phyloP scores from a whole-genome alignment of 108 stramenopile species.

The Cyclotella cryptica region DNA sequence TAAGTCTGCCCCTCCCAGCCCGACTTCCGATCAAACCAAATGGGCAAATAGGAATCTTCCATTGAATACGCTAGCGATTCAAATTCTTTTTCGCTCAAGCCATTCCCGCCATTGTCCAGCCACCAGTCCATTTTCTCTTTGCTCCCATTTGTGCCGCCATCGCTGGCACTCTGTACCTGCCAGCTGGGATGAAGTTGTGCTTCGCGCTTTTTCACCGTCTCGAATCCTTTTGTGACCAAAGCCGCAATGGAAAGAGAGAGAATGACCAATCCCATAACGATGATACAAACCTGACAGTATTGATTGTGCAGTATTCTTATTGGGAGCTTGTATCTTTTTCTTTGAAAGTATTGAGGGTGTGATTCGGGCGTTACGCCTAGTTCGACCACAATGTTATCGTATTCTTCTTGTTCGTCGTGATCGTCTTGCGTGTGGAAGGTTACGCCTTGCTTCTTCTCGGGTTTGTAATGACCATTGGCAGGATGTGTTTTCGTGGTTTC shows the following conservation, averaged over 20 bases:
- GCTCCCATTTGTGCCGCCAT: no score
- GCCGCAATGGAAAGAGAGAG: not conserved
- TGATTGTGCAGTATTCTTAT: not conserved
- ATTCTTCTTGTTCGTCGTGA: not conserved
- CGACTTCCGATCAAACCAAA: constrained; percentile 19
- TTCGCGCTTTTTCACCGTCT: not conserved
- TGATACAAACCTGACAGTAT: constrained; percentile 8
- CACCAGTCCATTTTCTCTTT: constrained; percentile 2
- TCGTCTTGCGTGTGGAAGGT: not conserved
- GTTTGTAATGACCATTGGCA: not conserved
- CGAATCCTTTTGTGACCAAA: constrained; percentile 2
- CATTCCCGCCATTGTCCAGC: constrained; percentile 10
- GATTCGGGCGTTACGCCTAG: constrained; percentile 9
- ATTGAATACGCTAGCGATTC: not conserved
- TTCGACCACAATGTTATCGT: not conserved
- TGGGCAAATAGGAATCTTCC: constrained; percentile 16
- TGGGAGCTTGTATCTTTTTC: constrained; percentile 9
- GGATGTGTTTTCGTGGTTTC: not conserved
- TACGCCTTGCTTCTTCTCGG: not conserved
- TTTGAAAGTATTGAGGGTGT: constrained; percentile 2
- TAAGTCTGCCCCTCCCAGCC: constrained; percentile 45
- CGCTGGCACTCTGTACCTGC: not conserved
- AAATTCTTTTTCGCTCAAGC: not conserved
- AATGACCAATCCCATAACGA: not conserved
- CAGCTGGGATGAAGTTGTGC: not conserved